Evolutionary conservation across 805 yeast species (phyloP).

Genomic region (Candida parachauliodes): DNA sequence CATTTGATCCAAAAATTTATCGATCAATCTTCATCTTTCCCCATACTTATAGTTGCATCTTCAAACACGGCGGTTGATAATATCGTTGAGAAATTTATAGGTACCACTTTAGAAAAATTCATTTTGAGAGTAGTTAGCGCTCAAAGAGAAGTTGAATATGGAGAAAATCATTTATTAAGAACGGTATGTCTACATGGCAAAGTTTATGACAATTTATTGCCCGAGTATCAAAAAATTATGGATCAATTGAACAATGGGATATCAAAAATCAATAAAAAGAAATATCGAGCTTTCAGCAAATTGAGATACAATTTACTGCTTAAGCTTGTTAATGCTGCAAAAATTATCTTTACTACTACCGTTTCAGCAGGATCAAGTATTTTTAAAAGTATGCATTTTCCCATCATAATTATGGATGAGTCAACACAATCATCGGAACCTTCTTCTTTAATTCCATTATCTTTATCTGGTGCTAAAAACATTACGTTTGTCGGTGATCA

Average conservation of each 20-base stretch:
- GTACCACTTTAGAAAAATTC: slow-evolving; percentile 45
- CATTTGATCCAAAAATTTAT: slow-evolving; percentile 49
- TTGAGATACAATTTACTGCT: slow-evolving; percentile 27
- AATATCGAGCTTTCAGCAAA: slow-evolving; percentile 46
- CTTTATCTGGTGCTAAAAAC: slow-evolving; percentile 61
- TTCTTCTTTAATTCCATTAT: slow-evolving; percentile 62
- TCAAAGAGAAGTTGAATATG: slow-evolving; percentile 60
- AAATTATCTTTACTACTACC: slow-evolving; percentile 67
- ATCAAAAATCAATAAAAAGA: slow-evolving; percentile 24
- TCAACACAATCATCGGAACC: slow-evolving; percentile 76
- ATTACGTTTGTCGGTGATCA: slow-evolving; percentile 76
- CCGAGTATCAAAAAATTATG: slow-evolving; percentile 39
- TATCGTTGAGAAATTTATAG: slow-evolving; percentile 63
- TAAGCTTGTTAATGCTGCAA: slow-evolving; percentile 48
- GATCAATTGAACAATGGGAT: slow-evolving; percentile 28
- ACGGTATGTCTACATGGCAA: slow-evolving; percentile 63
- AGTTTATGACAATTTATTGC: slow-evolving; percentile 47
- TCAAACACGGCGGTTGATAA: slow-evolving; percentile 73
- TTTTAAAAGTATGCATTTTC: slow-evolving; percentile 51
- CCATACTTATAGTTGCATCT: slow-evolving; percentile 69
- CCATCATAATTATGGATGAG: slow-evolving; percentile 74
- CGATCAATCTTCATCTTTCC: slow-evolving; percentile 50
- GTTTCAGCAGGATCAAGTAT: slow-evolving; percentile 68
- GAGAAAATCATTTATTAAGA: slow-evolving; percentile 49
- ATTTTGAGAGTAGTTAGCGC: slow-evolving; percentile 52